phyloP scores from a whole-genome alignment of 495 filamentous ascomycete species.

The Tuber microsphaerosporum region DNA sequence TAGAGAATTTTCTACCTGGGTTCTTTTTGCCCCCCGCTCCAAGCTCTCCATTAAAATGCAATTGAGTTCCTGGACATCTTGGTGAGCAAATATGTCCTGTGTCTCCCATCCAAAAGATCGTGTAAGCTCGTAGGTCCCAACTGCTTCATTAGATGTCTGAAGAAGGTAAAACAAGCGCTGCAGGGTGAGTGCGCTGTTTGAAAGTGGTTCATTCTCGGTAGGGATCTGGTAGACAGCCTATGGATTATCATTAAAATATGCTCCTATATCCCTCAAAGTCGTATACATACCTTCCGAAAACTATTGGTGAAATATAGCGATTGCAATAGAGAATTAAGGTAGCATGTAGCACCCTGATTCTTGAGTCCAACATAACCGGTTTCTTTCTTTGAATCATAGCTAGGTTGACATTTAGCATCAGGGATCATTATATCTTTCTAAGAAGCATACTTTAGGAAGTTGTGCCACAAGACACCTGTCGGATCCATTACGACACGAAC shows the following conservation, averaged over 20 bases:
- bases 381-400: constrained; percentile 97
- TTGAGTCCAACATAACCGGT: constrained; percentile 94
- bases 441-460: constrained; percentile 69
- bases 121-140: constrained; percentile 86
- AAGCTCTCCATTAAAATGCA: constrained; percentile 93
- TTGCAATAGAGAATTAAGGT: constrained; percentile 93
- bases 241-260: constrained; percentile 13
- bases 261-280: background rate
- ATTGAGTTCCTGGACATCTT: constrained; percentile 96
- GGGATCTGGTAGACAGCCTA: constrained; percentile 95
- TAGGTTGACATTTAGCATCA: constrained; percentile 42
- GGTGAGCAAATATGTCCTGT: constrained; percentile 95
- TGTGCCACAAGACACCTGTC: constrained; percentile 98
- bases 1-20: constrained; percentile 83
- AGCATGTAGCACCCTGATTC: constrained; percentile 97
- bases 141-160: constrained; percentile 71
- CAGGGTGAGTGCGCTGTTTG: constrained; percentile 86
- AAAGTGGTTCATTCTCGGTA: constrained; percentile 69
- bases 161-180: constrained; percentile 92
- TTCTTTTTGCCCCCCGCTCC: constrained; percentile 96
- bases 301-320: constrained; percentile 95
- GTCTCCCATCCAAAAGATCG: constrained; percentile 97
- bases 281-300: constrained; percentile 71
- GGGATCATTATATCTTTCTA: constrained; percentile 5
- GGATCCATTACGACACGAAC: constrained; percentile 92